Conservation (phyloP, 495 filamentous ascomycete species). For the Tuber indicum region DNA sequence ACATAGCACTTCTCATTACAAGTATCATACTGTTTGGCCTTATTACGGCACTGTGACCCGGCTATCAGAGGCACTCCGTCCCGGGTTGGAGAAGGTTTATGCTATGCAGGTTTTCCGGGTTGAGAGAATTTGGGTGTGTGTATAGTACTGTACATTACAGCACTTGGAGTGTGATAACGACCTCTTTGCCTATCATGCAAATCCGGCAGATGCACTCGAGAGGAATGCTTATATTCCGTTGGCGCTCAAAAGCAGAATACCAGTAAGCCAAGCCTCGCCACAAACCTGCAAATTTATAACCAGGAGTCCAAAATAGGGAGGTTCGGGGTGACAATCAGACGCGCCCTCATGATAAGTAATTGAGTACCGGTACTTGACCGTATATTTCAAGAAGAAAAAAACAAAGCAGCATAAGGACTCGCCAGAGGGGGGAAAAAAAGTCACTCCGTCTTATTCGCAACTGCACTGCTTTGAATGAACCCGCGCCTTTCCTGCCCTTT, state of each 20-base stretch:
- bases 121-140: too few species aligned
- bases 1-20: background rate
- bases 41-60: too few species aligned
- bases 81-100: too few species aligned
- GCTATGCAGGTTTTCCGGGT: too few species aligned
- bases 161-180: too few species aligned
- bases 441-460: background rate
- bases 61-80: too few species aligned
- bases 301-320: background rate
- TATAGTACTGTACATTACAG: too few species aligned
- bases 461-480: background rate
- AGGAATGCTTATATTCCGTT: too few species aligned
- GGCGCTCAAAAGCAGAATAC: too few species aligned
- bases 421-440: background rate
- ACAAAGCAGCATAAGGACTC: background rate
- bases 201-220: too few species aligned
- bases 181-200: too few species aligned
- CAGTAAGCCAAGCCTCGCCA: background rate
- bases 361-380: too few species aligned
- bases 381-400: background rate
- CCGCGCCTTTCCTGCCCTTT: background rate
- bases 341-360: background rate
- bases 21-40: background rate
- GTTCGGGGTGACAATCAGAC: background rate
- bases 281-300: background rate